A percentile compares a stretch with the other conserved stretches of the same genome.
These are phyloP conservation scores for Urostyla sp. DNA, from an alignment of 73 alveolate species.

Conservation along the genomic window DNA sequence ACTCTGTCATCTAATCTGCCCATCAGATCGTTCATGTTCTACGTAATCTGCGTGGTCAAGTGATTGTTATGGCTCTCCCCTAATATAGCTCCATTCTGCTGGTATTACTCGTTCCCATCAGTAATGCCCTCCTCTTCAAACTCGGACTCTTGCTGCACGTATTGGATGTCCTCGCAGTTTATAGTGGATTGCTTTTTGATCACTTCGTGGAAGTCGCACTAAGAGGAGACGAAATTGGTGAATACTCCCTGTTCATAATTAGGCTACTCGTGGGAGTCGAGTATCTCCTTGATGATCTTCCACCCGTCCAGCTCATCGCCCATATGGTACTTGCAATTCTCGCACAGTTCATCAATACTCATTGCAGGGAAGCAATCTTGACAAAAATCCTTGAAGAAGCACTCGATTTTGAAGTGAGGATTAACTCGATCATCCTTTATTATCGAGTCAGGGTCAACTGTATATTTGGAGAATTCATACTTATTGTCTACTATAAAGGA, in stretches of 20 bases:
- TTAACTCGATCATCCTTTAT: conserved; percentile 53
- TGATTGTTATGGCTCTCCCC: background rate
- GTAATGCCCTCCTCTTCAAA: conserved; percentile 32
- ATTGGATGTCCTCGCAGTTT: conserved; percentile 35
- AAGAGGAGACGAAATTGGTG: conserved; percentile 10
- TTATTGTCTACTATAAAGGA: conserved; percentile 58
- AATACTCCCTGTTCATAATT: conserved; percentile 15
- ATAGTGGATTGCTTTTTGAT: conserved; percentile 11
- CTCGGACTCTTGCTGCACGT: conserved; percentile 34
- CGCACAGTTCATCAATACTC: conserved; percentile 21
- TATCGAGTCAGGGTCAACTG: conserved; percentile 70
- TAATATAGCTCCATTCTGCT: background rate
- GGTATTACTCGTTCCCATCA: no score
- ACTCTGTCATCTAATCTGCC: background rate
- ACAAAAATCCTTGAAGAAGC: conserved; percentile 42
- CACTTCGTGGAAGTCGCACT: conserved; percentile 27
- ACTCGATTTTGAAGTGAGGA: conserved; percentile 42
- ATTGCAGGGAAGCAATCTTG: conserved; percentile 13
- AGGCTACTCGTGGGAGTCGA: conserved; percentile 30
- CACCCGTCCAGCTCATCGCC: conserved; percentile 35
- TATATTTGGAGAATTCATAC: conserved; percentile 55
- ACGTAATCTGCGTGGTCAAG: background rate
- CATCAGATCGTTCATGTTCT: background rate
- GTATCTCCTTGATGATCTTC: conserved; percentile 32
- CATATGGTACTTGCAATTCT: conserved; percentile 1